Conservation (phyloP, 768 basidiomycete species). For the Serendipita sp. region DNA sequence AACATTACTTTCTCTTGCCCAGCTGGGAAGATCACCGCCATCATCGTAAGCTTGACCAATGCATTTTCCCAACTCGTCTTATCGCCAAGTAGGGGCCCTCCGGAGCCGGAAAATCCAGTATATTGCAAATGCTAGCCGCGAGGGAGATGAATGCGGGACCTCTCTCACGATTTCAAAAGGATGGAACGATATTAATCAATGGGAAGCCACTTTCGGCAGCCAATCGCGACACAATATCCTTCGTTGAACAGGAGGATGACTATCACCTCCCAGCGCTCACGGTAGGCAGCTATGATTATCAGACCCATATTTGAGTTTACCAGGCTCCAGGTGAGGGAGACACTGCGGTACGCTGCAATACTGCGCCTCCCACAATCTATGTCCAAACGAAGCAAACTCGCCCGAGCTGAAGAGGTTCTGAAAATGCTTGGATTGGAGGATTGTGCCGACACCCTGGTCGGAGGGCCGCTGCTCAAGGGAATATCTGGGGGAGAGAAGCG, state of each 20-base stretch:
- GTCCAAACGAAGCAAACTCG: slow-evolving; percentile 22
- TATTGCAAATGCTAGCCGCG: slow-evolving; percentile 24
- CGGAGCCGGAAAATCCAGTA: slow-evolving; percentile 22
- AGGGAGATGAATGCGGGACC: slow-evolving; percentile 19
- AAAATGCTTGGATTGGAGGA: slow-evolving; percentile 30
- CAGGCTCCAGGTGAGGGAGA: slow-evolving; percentile 18
- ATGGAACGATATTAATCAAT: slow-evolving; percentile 21
- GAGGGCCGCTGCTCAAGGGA: slow-evolving; percentile 28
- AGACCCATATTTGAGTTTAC: slow-evolving; percentile 9
- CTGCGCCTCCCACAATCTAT: slow-evolving; percentile 24
- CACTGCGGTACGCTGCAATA: slow-evolving; percentile 26
- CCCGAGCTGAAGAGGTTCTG: slow-evolving; percentile 31
- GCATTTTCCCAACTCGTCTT: neutral
- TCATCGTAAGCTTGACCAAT: slow-evolving; percentile 18
- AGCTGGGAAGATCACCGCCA: slow-evolving; percentile 23
- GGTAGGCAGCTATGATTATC: slow-evolving; percentile 9
- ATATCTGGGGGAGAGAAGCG: slow-evolving; percentile 37
- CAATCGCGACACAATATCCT: slow-evolving; percentile 17
- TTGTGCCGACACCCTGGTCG: slow-evolving; percentile 32
- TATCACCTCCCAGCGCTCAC: slow-evolving; percentile 25
- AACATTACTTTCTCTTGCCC: slow-evolving; percentile 21
- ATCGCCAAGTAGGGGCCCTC: slow-evolving; percentile 12
- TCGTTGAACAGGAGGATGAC: slow-evolving; percentile 28
- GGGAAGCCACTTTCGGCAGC: slow-evolving; percentile 13
- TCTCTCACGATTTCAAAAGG: slow-evolving; percentile 19